Evolutionary conservation across 176 grass and related monocot species (phyloP).

Genomic region (Dactylis glomerata): DNA sequence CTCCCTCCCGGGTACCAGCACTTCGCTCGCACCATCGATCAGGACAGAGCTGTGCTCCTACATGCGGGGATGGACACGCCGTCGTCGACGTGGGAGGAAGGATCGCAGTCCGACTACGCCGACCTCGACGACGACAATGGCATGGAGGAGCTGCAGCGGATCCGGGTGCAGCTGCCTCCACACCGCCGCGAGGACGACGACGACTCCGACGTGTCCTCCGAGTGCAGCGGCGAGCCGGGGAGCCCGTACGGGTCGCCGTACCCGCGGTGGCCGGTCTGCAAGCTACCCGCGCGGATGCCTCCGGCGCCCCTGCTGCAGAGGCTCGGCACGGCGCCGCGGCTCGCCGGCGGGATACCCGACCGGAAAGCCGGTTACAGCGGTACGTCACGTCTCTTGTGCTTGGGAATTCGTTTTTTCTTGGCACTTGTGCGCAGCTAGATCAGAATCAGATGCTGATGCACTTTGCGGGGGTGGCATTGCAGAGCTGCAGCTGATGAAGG

Average conservation of each 20-base stretch:
- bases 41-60: neutral
- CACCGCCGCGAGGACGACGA: conserved; percentile 27
- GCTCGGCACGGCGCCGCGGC: conserved; percentile 40
- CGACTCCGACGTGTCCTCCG: conserved; percentile 55
- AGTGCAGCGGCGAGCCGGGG: conserved; percentile 62
- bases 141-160: conserved; percentile 20
- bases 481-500: conserved; percentile 77
- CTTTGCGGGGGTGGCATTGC: neutral
- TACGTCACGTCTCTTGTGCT: conserved; percentile 4
- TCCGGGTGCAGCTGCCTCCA: neutral
- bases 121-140: conserved; percentile 47
- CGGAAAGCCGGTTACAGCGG: conserved; percentile 46
- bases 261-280: conserved; percentile 51
- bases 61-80: conserved; percentile 53
- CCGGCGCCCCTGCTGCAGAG: conserved; percentile 43
- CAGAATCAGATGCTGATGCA: neutral
- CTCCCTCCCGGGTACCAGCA: neutral
- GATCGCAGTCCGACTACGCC: conserved; percentile 57
- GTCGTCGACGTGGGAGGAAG: conserved; percentile 62
- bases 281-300: conserved; percentile 23
- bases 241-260: conserved; percentile 55
- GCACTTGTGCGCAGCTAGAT: no score
- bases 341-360: conserved; percentile 17
- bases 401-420: no score
- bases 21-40: neutral